Evolutionary conservation across 1,284 basidiomycete species (phyloP).

Genomic region (Rhodotorula glutinis): DNA sequence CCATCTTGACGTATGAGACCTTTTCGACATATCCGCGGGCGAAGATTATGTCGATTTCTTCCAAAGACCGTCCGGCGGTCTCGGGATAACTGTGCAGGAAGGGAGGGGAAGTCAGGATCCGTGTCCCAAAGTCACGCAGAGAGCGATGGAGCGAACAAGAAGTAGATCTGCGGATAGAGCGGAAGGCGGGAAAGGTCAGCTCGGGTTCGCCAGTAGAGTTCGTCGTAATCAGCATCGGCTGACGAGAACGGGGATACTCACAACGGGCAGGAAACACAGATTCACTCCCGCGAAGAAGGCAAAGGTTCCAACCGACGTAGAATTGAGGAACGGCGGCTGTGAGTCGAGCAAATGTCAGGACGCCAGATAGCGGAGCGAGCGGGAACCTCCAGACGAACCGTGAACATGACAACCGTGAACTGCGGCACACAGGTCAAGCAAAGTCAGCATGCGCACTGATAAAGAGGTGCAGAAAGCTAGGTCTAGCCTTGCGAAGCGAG

Average conservation of each 20-base stretch:
- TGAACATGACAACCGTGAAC: constrained; percentile 41
- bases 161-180: no score
- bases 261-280: constrained; percentile 28
- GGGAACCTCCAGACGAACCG: constrained; percentile 37
- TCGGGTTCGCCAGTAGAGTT: no score
- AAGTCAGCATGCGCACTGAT: not conserved
- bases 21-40: constrained; percentile 43
- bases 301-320: not conserved
- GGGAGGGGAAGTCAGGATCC: no score
- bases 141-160: no score
- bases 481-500: not conserved
- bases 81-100: no score
- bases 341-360: not conserved
- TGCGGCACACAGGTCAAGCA: not conserved
- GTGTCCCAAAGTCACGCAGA: no score
- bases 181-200: no score
- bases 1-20: constrained; percentile 38
- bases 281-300: constrained; percentile 40
- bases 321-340: not conserved
- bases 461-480: not conserved
- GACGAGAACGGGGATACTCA: no score
- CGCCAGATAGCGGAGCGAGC: constrained; percentile 12
- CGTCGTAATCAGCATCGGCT: no score
- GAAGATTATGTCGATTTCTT: constrained; percentile 45
- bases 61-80: constrained; percentile 40